phyloP scores from a whole-genome alignment of 1,139 yeast genomes.

The Saccharomyces hybrid region DNA sequence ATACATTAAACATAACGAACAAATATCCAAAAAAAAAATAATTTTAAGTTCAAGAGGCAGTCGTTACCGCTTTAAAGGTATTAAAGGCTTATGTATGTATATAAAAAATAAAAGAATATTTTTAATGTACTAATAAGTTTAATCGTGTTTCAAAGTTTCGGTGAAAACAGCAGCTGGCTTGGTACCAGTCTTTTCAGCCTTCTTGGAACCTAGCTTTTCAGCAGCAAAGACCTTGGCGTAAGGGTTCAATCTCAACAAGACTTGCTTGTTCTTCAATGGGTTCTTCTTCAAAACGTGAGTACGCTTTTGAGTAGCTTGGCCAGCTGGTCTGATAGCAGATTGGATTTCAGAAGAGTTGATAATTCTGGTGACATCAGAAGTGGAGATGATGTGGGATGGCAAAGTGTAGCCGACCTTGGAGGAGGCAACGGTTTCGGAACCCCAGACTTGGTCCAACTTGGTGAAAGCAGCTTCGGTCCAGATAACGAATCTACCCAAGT shows the following conservation, averaged over 20 bases:
- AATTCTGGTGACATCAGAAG: conserved; percentile 93
- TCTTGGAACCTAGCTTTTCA: conserved; percentile 82
- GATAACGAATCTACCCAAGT: conserved; percentile 98
- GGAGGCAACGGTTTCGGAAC: conserved; percentile 80
- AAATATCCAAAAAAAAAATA: not conserved
- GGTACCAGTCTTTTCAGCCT: conserved; percentile 58
- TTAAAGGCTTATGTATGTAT: not conserved
- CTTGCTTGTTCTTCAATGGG: conserved; percentile 99
- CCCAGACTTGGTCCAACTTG: conserved; percentile 95
- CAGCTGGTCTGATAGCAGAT: conserved; percentile 95
- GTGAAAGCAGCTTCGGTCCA: conserved; percentile 99
- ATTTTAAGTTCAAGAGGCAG: not conserved
- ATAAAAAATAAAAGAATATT: not conserved
- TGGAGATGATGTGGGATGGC: conserved; percentile 90
- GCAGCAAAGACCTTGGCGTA: conserved; percentile 96
- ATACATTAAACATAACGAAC: not conserved
- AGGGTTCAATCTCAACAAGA: conserved; percentile 97
- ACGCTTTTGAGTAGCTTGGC: conserved; percentile 90
- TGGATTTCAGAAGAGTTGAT: conserved; percentile 99
- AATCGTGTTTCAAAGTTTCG: conserved; percentile 55
- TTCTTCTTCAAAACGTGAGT: conserved; percentile 96
- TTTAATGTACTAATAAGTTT: conserved; percentile 14
- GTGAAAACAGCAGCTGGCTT: conserved; percentile 70
- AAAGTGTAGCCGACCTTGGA: conserved; percentile 85
- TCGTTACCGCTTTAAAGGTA: not conserved